Evolutionary conservation across 202 grass and related monocot genomes (phyloP).

Genomic region (Zizania palustris): DNA sequence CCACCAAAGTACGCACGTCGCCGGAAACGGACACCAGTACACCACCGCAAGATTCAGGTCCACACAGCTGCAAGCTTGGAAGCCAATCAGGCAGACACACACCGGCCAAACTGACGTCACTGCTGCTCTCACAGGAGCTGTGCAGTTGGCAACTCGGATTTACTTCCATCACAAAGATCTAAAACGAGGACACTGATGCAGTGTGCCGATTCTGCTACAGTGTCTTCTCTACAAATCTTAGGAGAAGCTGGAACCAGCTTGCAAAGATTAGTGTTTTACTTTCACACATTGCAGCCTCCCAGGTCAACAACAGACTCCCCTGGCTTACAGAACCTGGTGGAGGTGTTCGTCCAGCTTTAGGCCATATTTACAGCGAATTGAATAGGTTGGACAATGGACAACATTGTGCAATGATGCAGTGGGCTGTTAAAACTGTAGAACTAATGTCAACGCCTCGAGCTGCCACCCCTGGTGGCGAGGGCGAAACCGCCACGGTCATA

Average conservation of each 20-base stretch:
- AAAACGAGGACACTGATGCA: not conserved
- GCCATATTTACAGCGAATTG: constrained; percentile 74
- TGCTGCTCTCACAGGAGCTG: constrained; percentile 29
- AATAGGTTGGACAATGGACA: constrained; percentile 43
- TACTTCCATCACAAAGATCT: constrained; percentile 19
- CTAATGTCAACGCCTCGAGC: constrained; percentile 46
- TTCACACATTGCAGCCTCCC: constrained; percentile 38
- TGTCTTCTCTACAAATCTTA: constrained; percentile 27
- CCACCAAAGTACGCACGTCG: constrained; percentile 32
- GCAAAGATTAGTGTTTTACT: constrained; percentile 33
- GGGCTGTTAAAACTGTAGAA: not conserved
- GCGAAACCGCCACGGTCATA: constrained; percentile 56
- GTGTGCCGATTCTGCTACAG: not conserved
- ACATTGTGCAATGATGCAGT: constrained; percentile 40
- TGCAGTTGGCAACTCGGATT: constrained; percentile 10
- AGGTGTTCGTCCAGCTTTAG: constrained; percentile 16
- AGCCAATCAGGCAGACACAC: not conserved
- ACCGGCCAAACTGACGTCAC: constrained; percentile 37
- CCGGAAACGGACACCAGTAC: constrained; percentile 19
- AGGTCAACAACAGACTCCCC: constrained; percentile 32
- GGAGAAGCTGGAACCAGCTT: constrained; percentile 42
- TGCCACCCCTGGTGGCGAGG: constrained; percentile 41
- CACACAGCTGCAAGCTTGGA: constrained; percentile 20
- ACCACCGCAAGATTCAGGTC: constrained; percentile 26
- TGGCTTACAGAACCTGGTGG: not conserved